Base-by-base conservation (phyloP, 139 green algal genomes). In the Coelastrella sp. region DNA sequence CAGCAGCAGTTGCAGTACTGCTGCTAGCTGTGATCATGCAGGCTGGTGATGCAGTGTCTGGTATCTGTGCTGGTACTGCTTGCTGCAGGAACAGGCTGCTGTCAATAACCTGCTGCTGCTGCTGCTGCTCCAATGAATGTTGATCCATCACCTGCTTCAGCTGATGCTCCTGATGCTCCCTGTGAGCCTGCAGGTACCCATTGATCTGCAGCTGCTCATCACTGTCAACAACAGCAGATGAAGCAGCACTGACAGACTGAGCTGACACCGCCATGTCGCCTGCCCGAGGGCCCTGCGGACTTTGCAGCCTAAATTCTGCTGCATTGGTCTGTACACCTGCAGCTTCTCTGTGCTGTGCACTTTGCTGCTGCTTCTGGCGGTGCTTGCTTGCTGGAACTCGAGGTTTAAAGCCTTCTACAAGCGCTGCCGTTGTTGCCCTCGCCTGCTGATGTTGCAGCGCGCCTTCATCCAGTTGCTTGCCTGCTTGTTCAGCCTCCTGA, bases 321-420 rank as follows among this genome's bases (percentile, higher is more conserved):
- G 25, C 75, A n/a, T 34, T 38, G 41, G 3, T 27, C n/a, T n/a
- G n/a, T n/a, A n/a, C n/a, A n/a, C n/a, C n/a, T n/a, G n/a, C n/a
- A n/a, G n/a, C n/a, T n/a, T 27, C 34, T n/a, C 51, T 53, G 38
- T n/a, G 40, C n/a, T 21, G 23, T n/a, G 21, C 30, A 41, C 35
- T 27, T 34, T 79, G 40, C 51, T 82, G 75, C 53, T 82, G 75
- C 35, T 69, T 50, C 30, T 38, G 34, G 3, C 35, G 67, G 27
- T 59, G 66, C 67, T 35, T 79, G 48, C 7, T 21, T 7, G 67
- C 30, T n/a, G 50, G 15, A 25, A 13, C 11, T 5, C 48, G 48
- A 2, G 80, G 80, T 32, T 60, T 30, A 35, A 79, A 86, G 34
- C 80, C 80, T 45, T 86, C 80, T 5, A 86, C 80, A 35, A 35